These are phyloP conservation scores for Aspergillus olivimuriae DNA, from an alignment of 495 filamentous ascomycete species.

Conservation along the genomic window DNA sequence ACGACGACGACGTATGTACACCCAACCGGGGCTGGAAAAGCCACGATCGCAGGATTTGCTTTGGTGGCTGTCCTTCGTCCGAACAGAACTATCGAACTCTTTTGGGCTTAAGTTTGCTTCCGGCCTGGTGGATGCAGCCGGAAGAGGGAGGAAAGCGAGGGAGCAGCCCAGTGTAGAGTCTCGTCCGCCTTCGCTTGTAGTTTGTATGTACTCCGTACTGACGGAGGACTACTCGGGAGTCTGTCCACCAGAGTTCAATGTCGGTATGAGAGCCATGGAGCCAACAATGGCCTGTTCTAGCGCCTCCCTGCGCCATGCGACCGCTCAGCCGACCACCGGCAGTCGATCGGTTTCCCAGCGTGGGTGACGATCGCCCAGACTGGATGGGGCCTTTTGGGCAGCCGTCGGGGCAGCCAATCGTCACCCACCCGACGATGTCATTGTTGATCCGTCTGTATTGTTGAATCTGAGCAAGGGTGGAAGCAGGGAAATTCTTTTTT, in stretches of 20 bases:
- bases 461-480: background rate
- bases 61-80: no score
- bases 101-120: background rate
- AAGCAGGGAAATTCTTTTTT: no score
- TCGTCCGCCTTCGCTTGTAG: no score
- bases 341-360: background rate
- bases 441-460: slow-evolving; percentile 2
- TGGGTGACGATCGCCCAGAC: background rate
- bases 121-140: background rate
- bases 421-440: slow-evolving; percentile 6
- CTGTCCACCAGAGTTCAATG: no score
- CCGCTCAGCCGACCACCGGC: background rate
- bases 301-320: background rate
- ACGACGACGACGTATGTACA: no score
- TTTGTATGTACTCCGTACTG: no score
- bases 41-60: no score
- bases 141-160: no score
- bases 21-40: no score
- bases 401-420: slow-evolving; percentile 2
- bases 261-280: no score
- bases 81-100: slow-evolving; percentile 2
- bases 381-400: slow-evolving; percentile 5
- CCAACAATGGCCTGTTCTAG: background rate
- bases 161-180: no score
- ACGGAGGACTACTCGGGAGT: background rate